phyloP scores from a whole-genome alignment of 1,284 basidiomycete genomes.

The Ustilago bromivora region DNA sequence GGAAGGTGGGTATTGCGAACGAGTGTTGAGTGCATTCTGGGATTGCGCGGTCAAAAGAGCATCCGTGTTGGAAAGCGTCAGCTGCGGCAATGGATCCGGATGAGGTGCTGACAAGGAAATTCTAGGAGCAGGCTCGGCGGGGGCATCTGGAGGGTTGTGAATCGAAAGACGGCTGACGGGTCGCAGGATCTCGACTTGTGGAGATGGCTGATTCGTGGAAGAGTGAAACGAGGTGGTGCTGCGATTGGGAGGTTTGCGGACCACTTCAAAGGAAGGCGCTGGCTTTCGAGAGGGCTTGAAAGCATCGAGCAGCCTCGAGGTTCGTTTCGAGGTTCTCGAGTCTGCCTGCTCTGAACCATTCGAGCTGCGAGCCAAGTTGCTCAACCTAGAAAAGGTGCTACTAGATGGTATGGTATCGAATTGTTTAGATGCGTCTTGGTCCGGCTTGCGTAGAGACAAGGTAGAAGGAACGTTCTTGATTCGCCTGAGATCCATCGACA shows the following conservation, averaged over 20 bases:
- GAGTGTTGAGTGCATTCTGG: slow-evolving; percentile 12
- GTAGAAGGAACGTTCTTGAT: slow-evolving; percentile 45
- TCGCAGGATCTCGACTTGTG: slow-evolving; percentile 13
- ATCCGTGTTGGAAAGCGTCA: background rate
- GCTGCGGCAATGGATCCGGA: background rate
- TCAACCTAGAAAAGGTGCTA: slow-evolving; percentile 37
- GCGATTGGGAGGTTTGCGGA: slow-evolving; percentile 46
- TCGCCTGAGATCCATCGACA: slow-evolving; percentile 37
- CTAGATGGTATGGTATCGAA: slow-evolving; percentile 11
- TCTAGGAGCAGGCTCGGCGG: slow-evolving; percentile 20
- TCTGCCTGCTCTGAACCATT: slow-evolving; percentile 20
- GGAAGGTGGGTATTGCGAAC: slow-evolving; percentile 23
- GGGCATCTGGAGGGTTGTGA: slow-evolving; percentile 1
- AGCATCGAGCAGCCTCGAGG: slow-evolving; percentile 41
- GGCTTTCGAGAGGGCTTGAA: slow-evolving; percentile 47
- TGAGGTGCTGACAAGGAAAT: slow-evolving; percentile 29
- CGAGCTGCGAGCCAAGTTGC: slow-evolving; percentile 24
- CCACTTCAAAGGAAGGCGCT: slow-evolving; percentile 41
- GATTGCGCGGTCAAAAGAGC: background rate
- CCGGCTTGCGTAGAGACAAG: slow-evolving; percentile 38
- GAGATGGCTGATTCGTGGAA: slow-evolving; percentile 17
- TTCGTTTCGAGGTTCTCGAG: slow-evolving; percentile 18
- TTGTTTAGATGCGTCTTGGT: slow-evolving; percentile 19
- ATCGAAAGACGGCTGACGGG: slow-evolving; percentile 13
- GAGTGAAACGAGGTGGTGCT: slow-evolving; percentile 42